Conservation (phyloP, 441 rosid species). For the Arabidopsis hybrid region DNA sequence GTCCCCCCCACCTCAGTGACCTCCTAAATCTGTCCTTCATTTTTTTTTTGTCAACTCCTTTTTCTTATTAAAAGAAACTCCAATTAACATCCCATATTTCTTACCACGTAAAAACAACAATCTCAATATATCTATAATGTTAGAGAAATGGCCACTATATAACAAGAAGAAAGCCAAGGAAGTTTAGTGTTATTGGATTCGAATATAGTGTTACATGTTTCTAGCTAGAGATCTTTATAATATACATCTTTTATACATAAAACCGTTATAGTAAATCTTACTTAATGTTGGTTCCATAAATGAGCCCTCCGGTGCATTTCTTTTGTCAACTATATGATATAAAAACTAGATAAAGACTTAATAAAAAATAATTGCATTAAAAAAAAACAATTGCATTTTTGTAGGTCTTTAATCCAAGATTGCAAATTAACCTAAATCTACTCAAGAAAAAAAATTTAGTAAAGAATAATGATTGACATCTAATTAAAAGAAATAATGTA, state of each 20-base stretch:
- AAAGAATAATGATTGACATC: too few species aligned
- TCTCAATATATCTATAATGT: neutral
- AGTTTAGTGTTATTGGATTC: slow-evolving; percentile 2
- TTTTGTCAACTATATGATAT: too few species aligned
- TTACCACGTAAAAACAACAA: neutral
- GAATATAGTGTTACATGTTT: neutral
- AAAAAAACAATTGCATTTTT: too few species aligned
- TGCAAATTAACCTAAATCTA: too few species aligned
- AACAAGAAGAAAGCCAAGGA: slow-evolving; percentile 12
- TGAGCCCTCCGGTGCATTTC: too few species aligned
- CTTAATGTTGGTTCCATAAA: neutral
- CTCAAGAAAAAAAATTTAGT: too few species aligned
- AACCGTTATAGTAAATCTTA: neutral
- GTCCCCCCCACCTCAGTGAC: slow-evolving; percentile 32
- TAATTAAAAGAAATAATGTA: too few species aligned
- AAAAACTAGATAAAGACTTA: too few species aligned
- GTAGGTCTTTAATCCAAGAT: too few species aligned
- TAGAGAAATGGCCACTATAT: neutral
- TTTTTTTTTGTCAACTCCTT: slow-evolving; percentile 29
- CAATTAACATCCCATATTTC: neutral
- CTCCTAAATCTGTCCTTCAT: slow-evolving; percentile 17
- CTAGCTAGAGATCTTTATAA: neutral
- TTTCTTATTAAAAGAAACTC: neutral
- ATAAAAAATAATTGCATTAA: too few species aligned
- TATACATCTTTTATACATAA: neutral